phyloP scores from a whole-genome alignment of 371 early-diverging fungal species.

The Mortierella sp. region DNA sequence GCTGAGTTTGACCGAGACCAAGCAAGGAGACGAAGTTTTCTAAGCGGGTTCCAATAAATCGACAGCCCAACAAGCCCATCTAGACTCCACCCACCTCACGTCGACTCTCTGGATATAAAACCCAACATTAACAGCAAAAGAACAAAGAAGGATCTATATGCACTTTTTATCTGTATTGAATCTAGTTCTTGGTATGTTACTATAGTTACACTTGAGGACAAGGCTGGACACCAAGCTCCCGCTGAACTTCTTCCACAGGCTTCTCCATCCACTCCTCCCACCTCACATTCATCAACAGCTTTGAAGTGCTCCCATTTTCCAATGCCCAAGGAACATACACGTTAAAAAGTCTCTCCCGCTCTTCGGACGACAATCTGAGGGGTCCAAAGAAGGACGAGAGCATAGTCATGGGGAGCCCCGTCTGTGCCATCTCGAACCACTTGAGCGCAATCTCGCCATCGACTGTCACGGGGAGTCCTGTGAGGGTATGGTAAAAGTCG shows the following conservation, averaged over 20 bases:
- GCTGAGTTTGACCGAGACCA: constrained; percentile 84
- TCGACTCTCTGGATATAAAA: background rate
- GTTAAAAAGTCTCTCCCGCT: constrained; percentile 74
- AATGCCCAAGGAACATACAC: constrained; percentile 95
- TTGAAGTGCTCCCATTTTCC: constrained; percentile 78
- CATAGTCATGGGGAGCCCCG: constrained; percentile 91
- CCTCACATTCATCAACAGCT: constrained; percentile 87
- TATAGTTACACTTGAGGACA: constrained; percentile 52
- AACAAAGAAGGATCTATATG: background rate
- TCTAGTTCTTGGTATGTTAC: background rate
- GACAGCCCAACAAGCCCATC: background rate
- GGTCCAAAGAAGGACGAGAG: constrained; percentile 89
- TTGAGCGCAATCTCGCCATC: constrained; percentile 95
- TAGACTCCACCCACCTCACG: background rate
- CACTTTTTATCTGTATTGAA: background rate
- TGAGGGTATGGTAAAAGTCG: constrained; percentile 94
- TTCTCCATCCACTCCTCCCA: constrained; percentile 88
- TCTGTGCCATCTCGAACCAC: constrained; percentile 94
- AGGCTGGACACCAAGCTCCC: constrained; percentile 71
- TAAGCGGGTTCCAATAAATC: constrained; percentile 26
- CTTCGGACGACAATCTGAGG: constrained; percentile 69
- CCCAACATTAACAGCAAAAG: background rate
- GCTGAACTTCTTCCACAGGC: constrained; percentile 78
- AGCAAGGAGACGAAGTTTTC: constrained; percentile 86
- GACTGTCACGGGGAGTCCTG: constrained; percentile 88